Conservation (phyloP, 2,329 filamentous ascomycete genomes). For the Colletotrichum sp. region DNA sequence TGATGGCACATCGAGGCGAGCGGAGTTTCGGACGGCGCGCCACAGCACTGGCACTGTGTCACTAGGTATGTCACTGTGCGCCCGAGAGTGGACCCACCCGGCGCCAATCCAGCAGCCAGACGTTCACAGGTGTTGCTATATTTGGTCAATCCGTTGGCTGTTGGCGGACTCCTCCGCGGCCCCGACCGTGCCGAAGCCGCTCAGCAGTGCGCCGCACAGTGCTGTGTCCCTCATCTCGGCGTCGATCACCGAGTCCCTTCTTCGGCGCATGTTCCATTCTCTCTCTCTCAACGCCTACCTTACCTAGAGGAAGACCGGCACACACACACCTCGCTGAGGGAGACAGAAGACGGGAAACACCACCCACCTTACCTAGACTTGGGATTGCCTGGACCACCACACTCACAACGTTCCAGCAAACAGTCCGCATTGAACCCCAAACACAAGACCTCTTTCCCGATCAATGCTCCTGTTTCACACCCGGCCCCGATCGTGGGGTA, state of each 20-base stretch:
- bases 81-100: background rate
- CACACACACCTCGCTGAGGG: background rate
- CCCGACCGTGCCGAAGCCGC: slow-evolving; percentile 5
- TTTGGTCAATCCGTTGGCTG: background rate
- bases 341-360: background rate
- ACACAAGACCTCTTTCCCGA: slow-evolving; percentile 10
- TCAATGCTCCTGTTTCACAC: slow-evolving; percentile 21
- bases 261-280: background rate
- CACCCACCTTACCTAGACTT: background rate
- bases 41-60: background rate
- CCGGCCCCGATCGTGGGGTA: background rate
- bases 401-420: slow-evolving; percentile 7
- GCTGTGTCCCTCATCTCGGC: background rate
- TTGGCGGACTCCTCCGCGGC: background rate
- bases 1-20: background rate
- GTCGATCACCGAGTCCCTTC: background rate
- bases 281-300: background rate
- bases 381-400: background rate
- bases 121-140: background rate
- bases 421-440: slow-evolving; percentile 14
- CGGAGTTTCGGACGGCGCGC: background rate
- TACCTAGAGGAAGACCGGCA: background rate
- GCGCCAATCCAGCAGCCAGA: background rate
- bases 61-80: background rate
- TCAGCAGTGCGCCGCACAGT: background rate